These are phyloP conservation scores for Reutealis trisperma DNA, from an alignment of 345 rosid genomes.

Conservation along the genomic window DNA sequence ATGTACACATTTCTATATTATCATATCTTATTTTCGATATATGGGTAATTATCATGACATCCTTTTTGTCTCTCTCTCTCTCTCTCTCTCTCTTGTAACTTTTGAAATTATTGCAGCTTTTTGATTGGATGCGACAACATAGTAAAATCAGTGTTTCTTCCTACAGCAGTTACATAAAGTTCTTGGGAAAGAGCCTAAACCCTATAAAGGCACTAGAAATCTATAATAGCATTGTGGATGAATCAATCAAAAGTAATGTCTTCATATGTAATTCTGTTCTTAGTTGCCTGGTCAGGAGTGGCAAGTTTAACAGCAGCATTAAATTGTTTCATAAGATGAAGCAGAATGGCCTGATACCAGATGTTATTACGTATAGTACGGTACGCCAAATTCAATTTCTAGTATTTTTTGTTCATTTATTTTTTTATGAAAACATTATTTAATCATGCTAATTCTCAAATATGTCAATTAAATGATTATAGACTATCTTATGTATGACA, in stretches of 20 bases:
- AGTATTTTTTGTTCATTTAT: background rate
- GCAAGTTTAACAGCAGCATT: conserved; percentile 60
- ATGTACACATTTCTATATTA: background rate
- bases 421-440: background rate
- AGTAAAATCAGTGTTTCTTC: conserved; percentile 65
- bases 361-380: conserved; percentile 76
- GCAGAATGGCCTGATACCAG: conserved; percentile 82
- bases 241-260: conserved; percentile 61
- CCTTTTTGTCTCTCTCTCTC: background rate
- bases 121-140: conserved; percentile 85
- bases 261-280: conserved; percentile 81
- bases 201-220: conserved; percentile 70
- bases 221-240: conserved; percentile 65
- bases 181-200: conserved; percentile 56
- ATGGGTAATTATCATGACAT: background rate
- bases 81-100: background rate
- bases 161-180: conserved; percentile 75
- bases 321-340: conserved; percentile 86
- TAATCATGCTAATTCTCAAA: background rate
- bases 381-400: conserved; percentile 39
- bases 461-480: conserved; percentile 6
- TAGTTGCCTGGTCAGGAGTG: conserved; percentile 72
- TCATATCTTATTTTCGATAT: background rate
- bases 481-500: background rate
- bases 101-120: conserved; percentile 57